Evolutionary conservation across 108 stramenopile genomes (phyloP).

Genomic region (Epipyxis sp.): DNA sequence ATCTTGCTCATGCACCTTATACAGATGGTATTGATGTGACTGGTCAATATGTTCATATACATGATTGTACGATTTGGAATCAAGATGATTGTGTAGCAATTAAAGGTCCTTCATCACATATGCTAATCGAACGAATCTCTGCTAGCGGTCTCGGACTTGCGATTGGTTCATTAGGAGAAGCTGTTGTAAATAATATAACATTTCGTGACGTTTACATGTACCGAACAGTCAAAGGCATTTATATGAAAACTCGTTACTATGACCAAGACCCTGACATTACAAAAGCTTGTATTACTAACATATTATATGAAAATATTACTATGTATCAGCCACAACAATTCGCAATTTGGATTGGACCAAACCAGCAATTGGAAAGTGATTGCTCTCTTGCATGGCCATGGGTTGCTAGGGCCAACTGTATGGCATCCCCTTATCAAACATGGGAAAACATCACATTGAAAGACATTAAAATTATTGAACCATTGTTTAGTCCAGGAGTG

Average conservation of each 20-base stretch:
- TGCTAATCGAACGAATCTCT: conserved; percentile 56
- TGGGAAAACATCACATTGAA: conserved; percentile 29
- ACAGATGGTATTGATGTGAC: conserved; percentile 61
- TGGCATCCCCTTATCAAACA: background rate
- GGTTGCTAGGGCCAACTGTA: background rate
- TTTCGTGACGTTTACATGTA: conserved; percentile 53
- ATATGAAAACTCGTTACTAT: conserved; percentile 52
- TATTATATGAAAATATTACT: conserved; percentile 49
- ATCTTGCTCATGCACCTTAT: conserved; percentile 57
- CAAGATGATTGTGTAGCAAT: conserved; percentile 61
- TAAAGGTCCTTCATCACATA: conserved; percentile 54
- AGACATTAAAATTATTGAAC: conserved; percentile 23
- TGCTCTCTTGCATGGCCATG: conserved; percentile 31
- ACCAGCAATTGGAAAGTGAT: conserved; percentile 46
- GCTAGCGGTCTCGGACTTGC: conserved; percentile 60
- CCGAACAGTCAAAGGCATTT: conserved; percentile 59
- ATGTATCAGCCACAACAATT: conserved; percentile 56
- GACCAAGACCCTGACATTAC: background rate
- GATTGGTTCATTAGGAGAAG: conserved; percentile 53
- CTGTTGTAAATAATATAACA: conserved; percentile 57
- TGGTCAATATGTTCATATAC: conserved; percentile 50
- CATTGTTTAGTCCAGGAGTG: conserved; percentile 9
- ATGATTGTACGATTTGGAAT: conserved; percentile 52
- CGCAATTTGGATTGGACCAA: conserved; percentile 66
- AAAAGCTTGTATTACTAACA: background rate